Evolutionary conservation across 257 asterid species (phyloP).

Genomic region (Penstemon newberryi): DNA sequence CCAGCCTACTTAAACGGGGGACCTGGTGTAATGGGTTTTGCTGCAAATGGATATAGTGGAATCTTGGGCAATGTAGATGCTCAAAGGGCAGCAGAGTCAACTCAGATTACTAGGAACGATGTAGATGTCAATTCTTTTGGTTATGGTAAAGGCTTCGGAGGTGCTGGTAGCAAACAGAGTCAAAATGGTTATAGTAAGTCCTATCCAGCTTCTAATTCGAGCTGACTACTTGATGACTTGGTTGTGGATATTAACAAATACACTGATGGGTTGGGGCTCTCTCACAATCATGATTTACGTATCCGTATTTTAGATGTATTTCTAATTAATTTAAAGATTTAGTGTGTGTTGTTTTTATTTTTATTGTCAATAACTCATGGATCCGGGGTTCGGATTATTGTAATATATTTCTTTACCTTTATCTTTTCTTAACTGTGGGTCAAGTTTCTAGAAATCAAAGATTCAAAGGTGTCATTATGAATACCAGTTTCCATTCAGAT

Average conservation of each 20-base stretch:
- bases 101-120: constrained; percentile 20
- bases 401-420: constrained; percentile 36
- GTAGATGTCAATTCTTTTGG: no score
- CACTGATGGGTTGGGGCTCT: constrained; percentile 41
- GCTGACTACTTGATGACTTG: constrained; percentile 42
- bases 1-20: constrained; percentile 35
- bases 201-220: constrained; percentile 41
- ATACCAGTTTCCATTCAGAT: not conserved
- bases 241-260: constrained; percentile 55
- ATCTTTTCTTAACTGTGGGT: constrained; percentile 21
- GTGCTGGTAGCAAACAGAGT: no score
- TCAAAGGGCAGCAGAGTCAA: constrained; percentile 39
- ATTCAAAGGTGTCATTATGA: not conserved
- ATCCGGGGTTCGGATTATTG: constrained; percentile 42
- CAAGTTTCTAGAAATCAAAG: not conserved
- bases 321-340: constrained; percentile 39
- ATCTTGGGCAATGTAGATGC: constrained; percentile 39
- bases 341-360: constrained; percentile 37
- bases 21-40: constrained; percentile 40
- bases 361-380: constrained; percentile 40
- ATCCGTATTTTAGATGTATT: constrained; percentile 34
- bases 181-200: not conserved
- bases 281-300: constrained; percentile 25
- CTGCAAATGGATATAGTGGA: constrained; percentile 48
- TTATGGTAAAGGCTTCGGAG: no score